Evolutionary conservation across 2,329 filamentous ascomycete species (phyloP), one percentile per base, ranked within the genome.

Genomic region (Trichoderma asperellum): DNA sequence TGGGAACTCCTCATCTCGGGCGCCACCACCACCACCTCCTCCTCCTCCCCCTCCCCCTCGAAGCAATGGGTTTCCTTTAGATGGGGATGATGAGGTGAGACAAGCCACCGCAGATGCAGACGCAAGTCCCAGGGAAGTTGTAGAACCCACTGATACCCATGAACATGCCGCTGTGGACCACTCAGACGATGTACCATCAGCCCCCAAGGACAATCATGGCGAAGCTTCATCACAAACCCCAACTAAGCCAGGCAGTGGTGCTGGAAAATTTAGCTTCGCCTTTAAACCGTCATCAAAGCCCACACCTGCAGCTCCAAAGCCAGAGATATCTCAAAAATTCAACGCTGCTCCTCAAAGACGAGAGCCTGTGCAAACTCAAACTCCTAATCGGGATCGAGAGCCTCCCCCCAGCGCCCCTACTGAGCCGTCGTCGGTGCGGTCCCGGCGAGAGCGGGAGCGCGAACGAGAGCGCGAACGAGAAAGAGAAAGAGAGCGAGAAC

Each of bases 211-310:
- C 35, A 86, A 2, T 14, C 47, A 86, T 24, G 84, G 87, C 12
- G 83, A 80, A 68, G 86, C 55, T 14, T 29, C 69, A 60, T 40
- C 59, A 29, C 63, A 87, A 69, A 82, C 87, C 49, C 80, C 85
- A 2, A 83, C 86, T 2, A 85, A 87, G 5, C 83, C 87, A n/a
- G 83, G 86, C n/a, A 77, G 81, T 4, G 78, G 79, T 18, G 79
- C 81, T 1, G 81, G 83, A 66, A 96, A 95, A 80, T 96, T 97
- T 76, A 96, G 93, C 78, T 98, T 98, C 78, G 93, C 94, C 1
- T 93, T 98, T 79, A 97, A 97, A 78, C 87, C 90, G 11, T 87
- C 91, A 53, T 86, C 84, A 12, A 90, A 90, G 73, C 81, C 85
- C 8, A 80, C 84, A 2, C 81, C 87, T 16, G 81, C 88, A 10